Evolutionary conservation across 129 eudicot species (phyloP), one percentile per base, ranked within the genome.

Genomic region (Escallonia herrerae): DNA sequence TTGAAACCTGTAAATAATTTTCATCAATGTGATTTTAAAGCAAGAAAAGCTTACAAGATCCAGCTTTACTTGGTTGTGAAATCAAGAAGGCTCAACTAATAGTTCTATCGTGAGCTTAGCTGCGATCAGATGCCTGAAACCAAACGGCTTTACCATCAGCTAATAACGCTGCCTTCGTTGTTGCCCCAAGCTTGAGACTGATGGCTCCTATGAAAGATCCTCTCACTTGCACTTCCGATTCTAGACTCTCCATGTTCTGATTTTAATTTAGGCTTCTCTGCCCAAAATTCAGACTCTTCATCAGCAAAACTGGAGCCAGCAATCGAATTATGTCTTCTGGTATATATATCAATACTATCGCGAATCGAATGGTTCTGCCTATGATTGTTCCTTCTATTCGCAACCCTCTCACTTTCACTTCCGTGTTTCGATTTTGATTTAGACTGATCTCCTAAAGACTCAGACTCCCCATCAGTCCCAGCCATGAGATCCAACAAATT

Each of bases 401-500:
- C 43, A 49, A 58, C 62, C 45, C 62, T 67, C 12, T 69, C 79
- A 64, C 74, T 63, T 52, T 63, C 78, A 65, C 58, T 56, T 57
- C 64, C 73, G 7, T 54, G 63, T 49, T 60, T 58, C 22, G 67
- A 73, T 74, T 80, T 76, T 5, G 67, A 61, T 50, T 75, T 69
- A 5, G 55, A 9, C 50, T 76, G 60, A 11, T 47, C 79, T 52
- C 74, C 77, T 46, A 40, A 40, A 47, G 56, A 62, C 9, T 69
- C 66, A 42, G 76, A 74, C 15, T 64, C 71, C 44, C 76, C 69
- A 45, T 76, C 79, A 10, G 49, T 56, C 22, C 74, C 76, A 11
- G 77, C 81, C 97, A 90, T 77, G 51, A 90, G 74, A 69, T 90
- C 97, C 95, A 76, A 78, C 78, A 90, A 62, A 79, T 90, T 90